Evolutionary conservation across 2,329 filamentous ascomycete genomes (phyloP).

Genomic region (Hypoxylon sp.): DNA sequence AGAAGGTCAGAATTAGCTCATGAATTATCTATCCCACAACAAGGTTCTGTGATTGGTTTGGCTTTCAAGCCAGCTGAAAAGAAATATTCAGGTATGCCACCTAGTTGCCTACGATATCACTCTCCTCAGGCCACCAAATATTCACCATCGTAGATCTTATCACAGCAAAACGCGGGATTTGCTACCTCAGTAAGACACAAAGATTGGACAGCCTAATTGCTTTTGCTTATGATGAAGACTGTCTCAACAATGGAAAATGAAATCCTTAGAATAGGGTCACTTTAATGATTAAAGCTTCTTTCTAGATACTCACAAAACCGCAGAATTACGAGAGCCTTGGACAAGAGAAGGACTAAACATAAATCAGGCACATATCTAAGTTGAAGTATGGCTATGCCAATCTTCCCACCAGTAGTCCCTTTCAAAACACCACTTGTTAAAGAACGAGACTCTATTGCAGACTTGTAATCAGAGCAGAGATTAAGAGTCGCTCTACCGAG

Average conservation of each 20-base stretch:
- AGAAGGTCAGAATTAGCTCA: constrained; percentile 4
- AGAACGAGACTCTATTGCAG: neutral
- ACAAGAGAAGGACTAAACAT: neutral
- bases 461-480: neutral
- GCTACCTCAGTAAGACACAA: neutral
- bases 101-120: neutral
- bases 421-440: neutral
- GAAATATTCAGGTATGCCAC: neutral
- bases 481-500: neutral
- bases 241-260: neutral
- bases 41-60: constrained; percentile 1
- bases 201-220: neutral
- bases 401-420: neutral
- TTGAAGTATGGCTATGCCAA: neutral
- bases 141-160: neutral
- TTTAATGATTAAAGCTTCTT: neutral
- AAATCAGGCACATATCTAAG: neutral
- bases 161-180: neutral
- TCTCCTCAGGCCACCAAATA: neutral
- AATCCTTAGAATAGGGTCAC: neutral
- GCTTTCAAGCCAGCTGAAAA: constrained; percentile 1
- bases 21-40: constrained; percentile 6
- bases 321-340: neutral
- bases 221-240: neutral
- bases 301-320: neutral